Evolutionary conservation across 169 alveolate genomes (phyloP).

Genomic region (Eimeria sp.): DNA sequence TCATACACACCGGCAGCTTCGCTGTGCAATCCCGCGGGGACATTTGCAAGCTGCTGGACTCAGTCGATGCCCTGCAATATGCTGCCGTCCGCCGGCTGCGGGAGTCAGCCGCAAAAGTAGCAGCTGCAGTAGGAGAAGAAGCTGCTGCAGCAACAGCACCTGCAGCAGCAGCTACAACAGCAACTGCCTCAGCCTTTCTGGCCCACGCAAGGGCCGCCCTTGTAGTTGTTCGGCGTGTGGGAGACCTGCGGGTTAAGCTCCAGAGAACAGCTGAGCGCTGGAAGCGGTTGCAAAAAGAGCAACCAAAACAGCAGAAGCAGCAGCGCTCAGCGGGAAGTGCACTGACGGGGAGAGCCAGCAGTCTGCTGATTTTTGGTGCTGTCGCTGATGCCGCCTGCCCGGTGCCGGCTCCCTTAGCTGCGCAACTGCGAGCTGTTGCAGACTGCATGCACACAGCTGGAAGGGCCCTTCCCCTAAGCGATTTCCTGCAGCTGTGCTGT

Average conservation of each 20-base stretch:
- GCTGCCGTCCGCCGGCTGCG: neutral
- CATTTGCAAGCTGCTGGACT: neutral
- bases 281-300: conserved; percentile 6
- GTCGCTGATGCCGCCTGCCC: neutral
- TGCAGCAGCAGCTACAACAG: neutral
- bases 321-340: neutral
- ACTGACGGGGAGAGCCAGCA: neutral
- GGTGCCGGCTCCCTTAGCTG: neutral
- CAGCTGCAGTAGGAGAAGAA: neutral
- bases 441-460: neutral
- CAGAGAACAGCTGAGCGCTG: neutral
- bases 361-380: neutral
- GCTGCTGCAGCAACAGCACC: neutral
- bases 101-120: neutral
- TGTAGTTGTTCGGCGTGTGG: neutral
- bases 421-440: conserved; percentile 20
- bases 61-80: neutral
- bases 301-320: neutral
- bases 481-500: conserved; percentile 14
- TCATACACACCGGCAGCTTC: neutral
- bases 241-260: neutral
- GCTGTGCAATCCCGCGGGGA: neutral
- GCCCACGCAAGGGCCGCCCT: neutral
- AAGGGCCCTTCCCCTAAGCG: neutral
- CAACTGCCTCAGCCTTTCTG: neutral